phyloP scores from a whole-genome alignment of 306 rosid species.

The Malus fusca region DNA sequence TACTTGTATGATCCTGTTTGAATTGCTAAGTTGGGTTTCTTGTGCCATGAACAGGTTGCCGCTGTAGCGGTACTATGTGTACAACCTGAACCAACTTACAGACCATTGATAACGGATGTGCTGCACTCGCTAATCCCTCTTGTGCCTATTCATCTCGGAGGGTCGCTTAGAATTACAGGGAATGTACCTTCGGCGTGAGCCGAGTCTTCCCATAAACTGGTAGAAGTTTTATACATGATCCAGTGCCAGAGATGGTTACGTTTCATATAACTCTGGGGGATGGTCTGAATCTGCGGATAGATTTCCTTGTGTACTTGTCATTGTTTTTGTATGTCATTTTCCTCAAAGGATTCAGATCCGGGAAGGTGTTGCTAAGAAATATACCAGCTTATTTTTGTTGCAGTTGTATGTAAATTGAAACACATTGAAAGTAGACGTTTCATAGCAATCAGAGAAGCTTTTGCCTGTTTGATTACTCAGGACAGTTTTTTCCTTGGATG shows the following conservation, averaged over 20 bases:
- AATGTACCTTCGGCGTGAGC: conserved; percentile 10
- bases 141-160: conserved; percentile 74
- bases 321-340: not conserved
- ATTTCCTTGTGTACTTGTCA: not conserved
- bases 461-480: too few relatives aligned
- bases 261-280: not conserved
- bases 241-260: not conserved
- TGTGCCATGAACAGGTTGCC: conserved; percentile 61
- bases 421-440: not conserved
- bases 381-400: too few relatives aligned
- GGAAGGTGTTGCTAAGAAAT: too few relatives aligned
- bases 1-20: not conserved
- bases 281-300: not conserved
- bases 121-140: conserved; percentile 89
- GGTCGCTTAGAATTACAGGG: conserved; percentile 65
- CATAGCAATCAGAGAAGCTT: not conserved
- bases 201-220: conserved; percentile 14
- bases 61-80: conserved; percentile 93
- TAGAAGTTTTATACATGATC: not conserved
- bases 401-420: conserved; percentile 1
- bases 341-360: not conserved
- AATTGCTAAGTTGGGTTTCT: conserved; percentile 2
- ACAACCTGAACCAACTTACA: conserved; percentile 84
- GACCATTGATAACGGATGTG: conserved; percentile 84
- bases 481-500: too few relatives aligned